Evolutionary conservation across 257 asterid genomes (phyloP), one percentile per base, ranked within the genome.

Genomic region (Anisodus acutangulus): DNA sequence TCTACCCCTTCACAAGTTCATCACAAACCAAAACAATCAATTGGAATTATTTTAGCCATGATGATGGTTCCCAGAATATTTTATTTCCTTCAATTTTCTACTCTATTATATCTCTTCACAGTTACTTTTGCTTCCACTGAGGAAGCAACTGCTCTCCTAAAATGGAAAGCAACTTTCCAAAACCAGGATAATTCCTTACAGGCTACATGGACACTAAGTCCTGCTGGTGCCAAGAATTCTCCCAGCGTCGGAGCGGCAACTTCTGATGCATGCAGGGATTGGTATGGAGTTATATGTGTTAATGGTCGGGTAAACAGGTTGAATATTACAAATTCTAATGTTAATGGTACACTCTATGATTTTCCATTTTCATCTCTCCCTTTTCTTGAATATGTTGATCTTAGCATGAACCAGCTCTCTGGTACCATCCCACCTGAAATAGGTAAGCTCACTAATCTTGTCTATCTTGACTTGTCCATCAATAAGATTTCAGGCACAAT

Each of bases 291-390:
- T 74, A 78, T 74, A 0, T 88, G 90, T 69, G 4, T 17, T 15
- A 6, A 45, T 13, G 83, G 68, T 19, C 54, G 43, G 41, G 31
- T 86, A 45, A 59, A 9, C 31, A 16, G 39, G 12, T 0, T 88
- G 60, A 86, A 84, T 76, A 85, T 86, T 69, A 60, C 83, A 0
- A 37, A 62, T 15, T 53, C 41, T 0, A 6, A 51, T 49, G 55
- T 86, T 2, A 2, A 3, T 19, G 91, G 85, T 41, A 86, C 85
- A 3, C 87, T 86, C 1, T 2, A 69, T 3, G 19, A 53, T 71
- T 88, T 88, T 43, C 88, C 91, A 0, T 88, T 84, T 82, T 78
- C 82, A 0, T 64, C 71, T 19, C 88, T 88, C 16, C 88, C 79
- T 1, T 78, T 86, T 86, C 80, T 88, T 4, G 80, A 82, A 22